Evolutionary conservation across 1,139 yeast species (phyloP).

Genomic region (Keqinozyma sinolaborantium): DNA sequence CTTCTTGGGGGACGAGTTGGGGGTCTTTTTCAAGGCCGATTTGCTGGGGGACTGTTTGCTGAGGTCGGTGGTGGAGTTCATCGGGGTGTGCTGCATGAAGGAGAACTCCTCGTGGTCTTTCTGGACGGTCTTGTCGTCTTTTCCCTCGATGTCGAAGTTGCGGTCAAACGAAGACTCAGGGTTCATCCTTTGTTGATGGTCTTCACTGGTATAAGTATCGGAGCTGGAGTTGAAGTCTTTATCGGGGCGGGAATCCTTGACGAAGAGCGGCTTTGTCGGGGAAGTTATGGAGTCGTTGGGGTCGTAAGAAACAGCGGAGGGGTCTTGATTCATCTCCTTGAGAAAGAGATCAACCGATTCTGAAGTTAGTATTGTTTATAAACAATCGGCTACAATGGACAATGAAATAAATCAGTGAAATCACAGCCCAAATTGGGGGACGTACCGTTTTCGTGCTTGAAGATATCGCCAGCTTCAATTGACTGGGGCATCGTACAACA

Average conservation of each 20-base stretch:
- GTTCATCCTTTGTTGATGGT: constrained; percentile 1
- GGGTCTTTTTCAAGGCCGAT: constrained; percentile 37
- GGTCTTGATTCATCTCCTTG: constrained; percentile 20
- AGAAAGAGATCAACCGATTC: constrained; percentile 26
- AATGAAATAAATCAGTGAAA: too few species aligned
- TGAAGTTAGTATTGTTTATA: constrained; percentile 10
- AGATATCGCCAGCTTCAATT: constrained; percentile 12
- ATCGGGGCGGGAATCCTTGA: constrained; percentile 15
- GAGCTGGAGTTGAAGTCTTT: constrained; percentile 39
- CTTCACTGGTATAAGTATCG: constrained; percentile 41
- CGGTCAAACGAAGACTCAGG: constrained; percentile 18
- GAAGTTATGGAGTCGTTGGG: constrained; percentile 13
- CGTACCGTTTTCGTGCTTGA: constrained; percentile 29
- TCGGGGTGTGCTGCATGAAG: constrained; percentile 10
- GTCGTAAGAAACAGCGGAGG: constrained; percentile 2
- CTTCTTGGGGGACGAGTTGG: constrained; percentile 33
- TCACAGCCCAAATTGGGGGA: too few species aligned
- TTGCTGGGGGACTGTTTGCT: constrained; percentile 33
- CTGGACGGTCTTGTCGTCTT: constrained; percentile 15
- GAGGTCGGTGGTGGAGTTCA: constrained; percentile 3
- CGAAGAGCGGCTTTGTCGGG: constrained; percentile 35
- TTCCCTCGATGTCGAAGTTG: constrained; percentile 23
- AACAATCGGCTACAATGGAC: constrained; percentile 1
- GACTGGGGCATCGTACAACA: constrained; percentile 1
- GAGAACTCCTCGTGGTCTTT: constrained; percentile 26